These are phyloP conservation scores for Tolypocladium tropicale DNA, from an alignment of 2,329 filamentous ascomycete species.

Conservation along the genomic window DNA sequence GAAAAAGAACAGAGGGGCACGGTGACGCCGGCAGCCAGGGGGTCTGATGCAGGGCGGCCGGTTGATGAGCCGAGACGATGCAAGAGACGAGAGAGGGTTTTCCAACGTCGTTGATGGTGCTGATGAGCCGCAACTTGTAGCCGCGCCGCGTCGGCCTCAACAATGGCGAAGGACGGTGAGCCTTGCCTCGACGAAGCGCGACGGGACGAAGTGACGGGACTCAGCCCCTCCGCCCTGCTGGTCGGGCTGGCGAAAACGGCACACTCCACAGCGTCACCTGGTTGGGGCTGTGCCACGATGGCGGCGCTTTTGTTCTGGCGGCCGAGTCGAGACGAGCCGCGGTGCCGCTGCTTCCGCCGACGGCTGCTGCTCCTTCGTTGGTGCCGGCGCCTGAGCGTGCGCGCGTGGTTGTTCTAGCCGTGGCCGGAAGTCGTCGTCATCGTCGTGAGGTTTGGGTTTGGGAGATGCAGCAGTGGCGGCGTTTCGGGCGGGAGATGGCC, in stretches of 20 bases:
- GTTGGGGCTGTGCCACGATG: not conserved
- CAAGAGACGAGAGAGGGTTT: not conserved
- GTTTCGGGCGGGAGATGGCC: not conserved
- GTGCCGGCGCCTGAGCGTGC: no score
- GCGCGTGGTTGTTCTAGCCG: no score
- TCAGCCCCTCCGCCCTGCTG: not conserved
- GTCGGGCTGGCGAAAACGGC: not conserved
- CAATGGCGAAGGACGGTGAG: not conserved
- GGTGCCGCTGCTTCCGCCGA: not conserved
- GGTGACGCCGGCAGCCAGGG: not conserved
- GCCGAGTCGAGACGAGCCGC: no score
- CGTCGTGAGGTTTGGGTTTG: not conserved
- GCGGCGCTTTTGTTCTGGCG: not conserved
- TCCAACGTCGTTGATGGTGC: no score
- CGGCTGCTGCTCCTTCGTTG: not conserved
- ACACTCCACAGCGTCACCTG: not conserved
- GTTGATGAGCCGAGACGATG: not conserved
- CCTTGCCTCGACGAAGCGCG: not conserved
- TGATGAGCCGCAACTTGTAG: not conserved
- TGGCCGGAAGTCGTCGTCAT: not conserved
- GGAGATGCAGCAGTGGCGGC: not conserved
- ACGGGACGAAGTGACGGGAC: not conserved
- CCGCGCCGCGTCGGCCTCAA: not conserved
- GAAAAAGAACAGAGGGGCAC: not conserved
- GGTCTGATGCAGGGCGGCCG: not conserved